Evolutionary conservation across 495 filamentous ascomycete genomes (phyloP), one percentile per base, ranked within the genome.

Genomic region (Aspergillus asperescens): DNA sequence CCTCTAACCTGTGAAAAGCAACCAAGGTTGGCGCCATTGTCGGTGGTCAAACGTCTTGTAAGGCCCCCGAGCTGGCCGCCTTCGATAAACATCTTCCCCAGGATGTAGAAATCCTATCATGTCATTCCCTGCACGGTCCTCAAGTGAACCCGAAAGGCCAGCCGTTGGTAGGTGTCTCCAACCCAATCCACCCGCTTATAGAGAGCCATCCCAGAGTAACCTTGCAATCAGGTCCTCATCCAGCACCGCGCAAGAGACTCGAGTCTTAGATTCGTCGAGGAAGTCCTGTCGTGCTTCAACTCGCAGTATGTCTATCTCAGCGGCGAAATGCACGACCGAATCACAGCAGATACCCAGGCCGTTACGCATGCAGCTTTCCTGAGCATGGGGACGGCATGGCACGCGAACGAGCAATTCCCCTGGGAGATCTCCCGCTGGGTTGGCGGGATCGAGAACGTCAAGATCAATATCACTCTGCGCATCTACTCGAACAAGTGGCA

Each of bases 401-500:
- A 86, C 57, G 89, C 90, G 19, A 95, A 89, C 65, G 74, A 83
- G 25, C 89, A 96, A 60, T 97, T 96, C 60, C 93, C 93, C 1
- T 98, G 93, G 93, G 93, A 98, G 58, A 82, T 88, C 39, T 80
- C 82, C 6, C 89, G 92, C 52, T 98, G 96, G 74, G 79, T 95
- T 3, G 92, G 93, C 45, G 93, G 94, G 20, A 96, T 98, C 63
- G 93, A 98, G 73, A 98, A 98, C 69, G 89, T 97, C 63, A 98
- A 98, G 74, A 96, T 96, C 70, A 98, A 98, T 69, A 82, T 96
- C 54, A 97, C 89, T 32, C 71, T 98, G 54, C 89, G 93, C 59
- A 98, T 98, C 68, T 98, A 96, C 72, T 84, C 87, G 52, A 94
- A 95, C 67, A 97, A 96, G 68, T 98, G 93, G 93, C 93, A 98